A percentile compares a stretch with the other conserved stretches of the same genome.
Evolutionary conservation across 352 stramenopile genomes (phyloP).

Genomic region (Phytopythium vexans): DNA sequence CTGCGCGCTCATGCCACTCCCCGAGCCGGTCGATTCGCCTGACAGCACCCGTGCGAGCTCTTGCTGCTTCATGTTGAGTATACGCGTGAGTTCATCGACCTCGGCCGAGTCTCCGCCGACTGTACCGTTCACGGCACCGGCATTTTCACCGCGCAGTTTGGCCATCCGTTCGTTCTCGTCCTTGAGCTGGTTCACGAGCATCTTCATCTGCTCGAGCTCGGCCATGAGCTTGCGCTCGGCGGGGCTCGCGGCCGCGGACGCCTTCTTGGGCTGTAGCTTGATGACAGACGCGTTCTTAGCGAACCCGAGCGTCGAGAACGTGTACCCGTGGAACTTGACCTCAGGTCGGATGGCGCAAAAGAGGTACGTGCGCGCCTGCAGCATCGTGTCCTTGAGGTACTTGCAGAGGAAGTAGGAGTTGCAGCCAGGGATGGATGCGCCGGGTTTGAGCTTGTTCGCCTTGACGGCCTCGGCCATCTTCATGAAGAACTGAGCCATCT

Average conservation of each 20-base stretch:
- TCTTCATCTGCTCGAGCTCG: constrained; percentile 93
- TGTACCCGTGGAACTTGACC: constrained; percentile 92
- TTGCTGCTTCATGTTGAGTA: constrained; percentile 69
- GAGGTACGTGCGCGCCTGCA: constrained; percentile 91
- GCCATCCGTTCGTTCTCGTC: constrained; percentile 80
- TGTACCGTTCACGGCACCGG: constrained; percentile 11
- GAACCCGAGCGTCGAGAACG: constrained; percentile 93
- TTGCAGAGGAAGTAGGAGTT: constrained; percentile 96
- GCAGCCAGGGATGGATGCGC: constrained; percentile 90
- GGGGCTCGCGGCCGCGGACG: constrained; percentile 83
- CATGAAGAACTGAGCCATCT: constrained; percentile 97
- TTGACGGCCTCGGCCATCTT: constrained; percentile 95
- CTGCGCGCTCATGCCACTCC: constrained; percentile 47
- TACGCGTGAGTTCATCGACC: constrained; percentile 58
- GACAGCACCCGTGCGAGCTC: constrained; percentile 69
- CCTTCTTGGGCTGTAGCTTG: constrained; percentile 95
- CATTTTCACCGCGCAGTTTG: constrained; percentile 28
- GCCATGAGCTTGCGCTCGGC: constrained; percentile 92
- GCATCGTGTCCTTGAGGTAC: constrained; percentile 96
- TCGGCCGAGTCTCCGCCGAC: constrained; percentile 23
- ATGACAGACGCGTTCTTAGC: constrained; percentile 94
- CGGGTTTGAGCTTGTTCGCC: constrained; percentile 93
- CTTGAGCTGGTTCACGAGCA: constrained; percentile 78
- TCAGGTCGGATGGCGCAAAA: constrained; percentile 93
- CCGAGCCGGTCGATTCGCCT: constrained; percentile 7